phyloP scores from a whole-genome alignment of 2,329 filamentous ascomycete genomes.

The Hypomyces rosellus region DNA sequence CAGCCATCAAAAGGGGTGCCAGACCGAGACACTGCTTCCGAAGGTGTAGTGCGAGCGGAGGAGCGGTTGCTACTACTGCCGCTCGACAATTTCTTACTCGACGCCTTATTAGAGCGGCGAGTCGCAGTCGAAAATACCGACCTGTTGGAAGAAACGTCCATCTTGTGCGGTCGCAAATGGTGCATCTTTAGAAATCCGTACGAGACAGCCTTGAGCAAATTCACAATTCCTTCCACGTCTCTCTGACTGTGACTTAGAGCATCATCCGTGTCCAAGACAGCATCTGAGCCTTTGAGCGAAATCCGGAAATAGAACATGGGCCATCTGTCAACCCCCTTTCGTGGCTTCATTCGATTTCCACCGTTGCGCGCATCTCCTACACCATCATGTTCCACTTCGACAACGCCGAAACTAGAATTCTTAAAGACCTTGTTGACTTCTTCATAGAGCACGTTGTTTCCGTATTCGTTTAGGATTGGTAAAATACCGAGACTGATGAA shows the following conservation, averaged over 20 bases:
- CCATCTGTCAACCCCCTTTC: constrained; percentile 71
- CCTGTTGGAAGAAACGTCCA: constrained; percentile 17
- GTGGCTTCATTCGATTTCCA: constrained; percentile 38
- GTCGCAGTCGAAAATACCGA: constrained; percentile 21
- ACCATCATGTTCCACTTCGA: constrained; percentile 39
- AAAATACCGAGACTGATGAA: constrained; percentile 74
- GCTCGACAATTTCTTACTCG: background rate
- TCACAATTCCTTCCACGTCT: constrained; percentile 42
- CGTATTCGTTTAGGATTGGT: constrained; percentile 52
- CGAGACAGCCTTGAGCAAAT: constrained; percentile 62
- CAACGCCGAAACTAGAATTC: constrained; percentile 67
- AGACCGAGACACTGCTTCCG: constrained; percentile 3
- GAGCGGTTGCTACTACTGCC: constrained; percentile 13
- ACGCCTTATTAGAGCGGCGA: constrained; percentile 14
- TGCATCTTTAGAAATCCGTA: constrained; percentile 70
- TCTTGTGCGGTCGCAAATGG: constrained; percentile 53
- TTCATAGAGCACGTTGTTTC: constrained; percentile 63
- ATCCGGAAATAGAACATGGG: constrained; percentile 85
- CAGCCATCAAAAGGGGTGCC: constrained; percentile 30
- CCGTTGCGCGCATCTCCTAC: constrained; percentile 22
- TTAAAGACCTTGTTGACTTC: constrained; percentile 72
- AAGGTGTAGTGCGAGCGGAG: constrained; percentile 2
- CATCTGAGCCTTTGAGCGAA: constrained; percentile 26
- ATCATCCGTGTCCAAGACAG: constrained; percentile 29
- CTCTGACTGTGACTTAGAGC: constrained; percentile 40